A percentile compares a stretch with the other conserved stretches of the same genome.
phyloP scores from a whole-genome alignment of 2,329 filamentous ascomycete genomes.

The Fusarium veterinarium region DNA sequence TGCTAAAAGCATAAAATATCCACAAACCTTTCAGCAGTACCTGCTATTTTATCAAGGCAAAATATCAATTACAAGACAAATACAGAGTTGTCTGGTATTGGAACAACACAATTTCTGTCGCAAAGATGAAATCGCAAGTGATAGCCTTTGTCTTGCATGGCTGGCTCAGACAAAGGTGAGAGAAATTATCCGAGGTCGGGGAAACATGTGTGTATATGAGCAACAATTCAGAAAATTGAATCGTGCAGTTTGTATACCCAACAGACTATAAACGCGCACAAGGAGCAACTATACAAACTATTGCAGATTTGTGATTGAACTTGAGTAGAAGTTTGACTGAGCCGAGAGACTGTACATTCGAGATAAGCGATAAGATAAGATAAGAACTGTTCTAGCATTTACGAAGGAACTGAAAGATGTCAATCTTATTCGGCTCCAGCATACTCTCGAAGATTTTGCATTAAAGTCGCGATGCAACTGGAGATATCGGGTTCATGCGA shows the following conservation, averaged over 20 bases:
- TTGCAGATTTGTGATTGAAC: rapidly evolving
- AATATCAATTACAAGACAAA: not conserved
- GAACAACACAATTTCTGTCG: too few species aligned
- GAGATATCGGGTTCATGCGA: too few species aligned
- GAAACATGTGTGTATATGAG: too few species aligned
- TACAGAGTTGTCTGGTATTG: not conserved
- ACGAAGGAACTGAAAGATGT: not conserved
- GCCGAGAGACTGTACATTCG: rapidly evolving
- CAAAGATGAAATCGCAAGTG: too few species aligned
- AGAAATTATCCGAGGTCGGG: too few species aligned
- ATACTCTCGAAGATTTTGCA: too few species aligned
- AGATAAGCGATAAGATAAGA: not conserved
- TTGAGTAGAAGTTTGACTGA: not conserved
- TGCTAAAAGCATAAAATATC: not conserved
- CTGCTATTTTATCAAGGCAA: not conserved
- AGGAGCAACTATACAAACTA: not conserved
- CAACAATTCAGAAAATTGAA: rapidly evolving
- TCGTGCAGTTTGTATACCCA: rapidly evolving
- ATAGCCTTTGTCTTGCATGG: too few species aligned
- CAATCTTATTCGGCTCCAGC: not conserved
- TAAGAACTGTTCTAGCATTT: not conserved
- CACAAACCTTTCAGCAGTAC: not conserved
- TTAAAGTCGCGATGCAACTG: rapidly evolving
- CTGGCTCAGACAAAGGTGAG: too few species aligned
- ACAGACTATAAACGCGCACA: too few species aligned